Evolutionary conservation across 257 asterid species (phyloP), one percentile per base, ranked within the genome.

Genomic region (Solanum chaucha): DNA sequence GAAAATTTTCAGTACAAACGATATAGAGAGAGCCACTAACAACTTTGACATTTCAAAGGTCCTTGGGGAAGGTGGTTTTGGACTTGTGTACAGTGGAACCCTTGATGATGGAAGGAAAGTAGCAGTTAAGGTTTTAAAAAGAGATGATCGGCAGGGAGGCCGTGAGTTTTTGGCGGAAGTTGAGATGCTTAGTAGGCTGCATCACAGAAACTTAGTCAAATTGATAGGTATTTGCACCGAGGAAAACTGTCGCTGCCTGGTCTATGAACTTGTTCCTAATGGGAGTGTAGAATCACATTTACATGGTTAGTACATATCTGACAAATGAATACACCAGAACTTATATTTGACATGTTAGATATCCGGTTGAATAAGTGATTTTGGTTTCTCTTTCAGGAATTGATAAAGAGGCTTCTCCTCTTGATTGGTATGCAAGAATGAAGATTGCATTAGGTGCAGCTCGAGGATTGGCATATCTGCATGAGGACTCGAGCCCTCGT

Each of bases 401-500:
- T 82, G 98, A 94, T 83, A 95, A 91, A 91, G 94, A 92, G 85
- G 85, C 83, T 40, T 90, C 91, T 46, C 96, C 98, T 70, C 99
- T 97, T 59, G 96, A 93, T 87, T 97, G 98, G 99, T 82, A 61
- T 83, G 89, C 98, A 22, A 89, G 98, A 86, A 91, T 95, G 97
- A 97, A 93, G 90, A 95, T 97, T 41, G 98, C 99, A 22, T 89
- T 97, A 13, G 98, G 99, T 28, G 94, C 98, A 48, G 99, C 98
- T 46, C 88, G 98, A 70, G 99, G 98, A 17, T 92, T 97, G 92
- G 97, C 99, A 4, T 97, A 95, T 89, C 87, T 95, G 85, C 99
- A 97, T 35, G 99, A 97, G 92, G 98, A 97, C 87, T 97, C 99
- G 7, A 97, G 95, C 89, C 99, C 99, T 44, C 95, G 98, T 74